These are phyloP conservation scores for Zea luxurians DNA, from an alignment of 176 grass and related monocot genomes.

Conservation along the genomic window DNA sequence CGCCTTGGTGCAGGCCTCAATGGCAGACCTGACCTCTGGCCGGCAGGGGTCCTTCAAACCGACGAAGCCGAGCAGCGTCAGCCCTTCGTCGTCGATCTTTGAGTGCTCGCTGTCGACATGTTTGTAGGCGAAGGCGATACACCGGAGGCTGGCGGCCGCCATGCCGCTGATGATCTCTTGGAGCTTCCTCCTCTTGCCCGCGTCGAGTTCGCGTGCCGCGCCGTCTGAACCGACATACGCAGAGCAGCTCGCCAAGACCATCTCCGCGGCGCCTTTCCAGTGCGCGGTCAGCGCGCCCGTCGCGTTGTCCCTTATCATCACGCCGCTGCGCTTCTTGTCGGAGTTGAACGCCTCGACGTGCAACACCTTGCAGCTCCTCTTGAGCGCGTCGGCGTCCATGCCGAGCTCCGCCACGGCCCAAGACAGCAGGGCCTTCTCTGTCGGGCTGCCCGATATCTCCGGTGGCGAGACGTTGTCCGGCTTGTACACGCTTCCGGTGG, in stretches of 20 bases:
- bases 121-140: slow-evolving; percentile 84
- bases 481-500: slow-evolving; percentile 68
- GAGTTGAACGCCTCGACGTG: slow-evolving; percentile 92
- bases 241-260: slow-evolving; percentile 60
- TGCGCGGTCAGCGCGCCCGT: slow-evolving; percentile 43
- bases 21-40: slow-evolving; percentile 58
- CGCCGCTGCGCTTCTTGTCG: slow-evolving; percentile 85
- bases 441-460: slow-evolving; percentile 76
- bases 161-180: slow-evolving; percentile 63
- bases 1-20: slow-evolving; percentile 50
- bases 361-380: slow-evolving; percentile 51
- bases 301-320: slow-evolving; percentile 44
- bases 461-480: slow-evolving; percentile 41
- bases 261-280: slow-evolving; percentile 93
- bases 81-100: slow-evolving; percentile 50
- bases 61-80: slow-evolving; percentile 69
- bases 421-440: slow-evolving; percentile 88
- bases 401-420: slow-evolving; percentile 63
- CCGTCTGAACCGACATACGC: slow-evolving; percentile 42
- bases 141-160: slow-evolving; percentile 61
- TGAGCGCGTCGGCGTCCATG: slow-evolving; percentile 51
- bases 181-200: slow-evolving; percentile 37
- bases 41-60: slow-evolving; percentile 87
- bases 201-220: slow-evolving; percentile 13
- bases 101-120: slow-evolving; percentile 9